Percentiles rank a stretch among this genome's conserved stretches.
phyloP scores from a whole-genome alignment of 768 basidiomycete genomes.

The Phanerochaete sordida region DNA sequence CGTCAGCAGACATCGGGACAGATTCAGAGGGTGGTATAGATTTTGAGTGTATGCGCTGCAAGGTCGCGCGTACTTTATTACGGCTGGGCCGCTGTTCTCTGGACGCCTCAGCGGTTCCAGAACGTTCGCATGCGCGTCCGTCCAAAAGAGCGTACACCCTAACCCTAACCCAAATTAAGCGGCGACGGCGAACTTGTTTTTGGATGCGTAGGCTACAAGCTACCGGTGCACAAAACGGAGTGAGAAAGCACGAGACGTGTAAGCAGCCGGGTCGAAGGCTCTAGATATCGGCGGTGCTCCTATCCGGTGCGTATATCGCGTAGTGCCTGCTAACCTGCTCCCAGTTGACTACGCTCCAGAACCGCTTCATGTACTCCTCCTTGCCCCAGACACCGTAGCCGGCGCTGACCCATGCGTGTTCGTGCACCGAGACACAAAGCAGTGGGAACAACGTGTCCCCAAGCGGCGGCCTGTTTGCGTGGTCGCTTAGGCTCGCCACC shows the following conservation, averaged over 20 bases:
- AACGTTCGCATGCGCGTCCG: slow-evolving; percentile 5
- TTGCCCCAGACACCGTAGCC: slow-evolving; percentile 91
- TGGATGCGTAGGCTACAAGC: not conserved
- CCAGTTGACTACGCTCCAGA: slow-evolving; percentile 87
- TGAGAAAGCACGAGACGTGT: too few species aligned
- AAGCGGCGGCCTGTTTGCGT: not conserved
- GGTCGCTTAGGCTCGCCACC: not conserved
- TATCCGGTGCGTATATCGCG: not conserved
- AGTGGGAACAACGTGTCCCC: slow-evolving; percentile 55
- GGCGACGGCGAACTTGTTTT: not conserved
- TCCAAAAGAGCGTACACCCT: not conserved
- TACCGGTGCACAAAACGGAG: too few species aligned
- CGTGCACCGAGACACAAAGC: slow-evolving; percentile 75
- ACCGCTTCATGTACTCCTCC: slow-evolving; percentile 78
- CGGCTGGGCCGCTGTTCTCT: not conserved
- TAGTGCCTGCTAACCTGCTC: slow-evolving; percentile 38
- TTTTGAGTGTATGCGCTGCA: not conserved
- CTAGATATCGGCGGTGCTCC: not conserved
- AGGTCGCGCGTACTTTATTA: slow-evolving; percentile 6
- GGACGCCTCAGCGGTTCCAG: slow-evolving; percentile 7
- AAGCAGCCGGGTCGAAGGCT: too few species aligned
- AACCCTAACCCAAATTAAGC: not conserved
- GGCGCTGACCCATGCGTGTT: slow-evolving; percentile 83
- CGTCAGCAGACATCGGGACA: slow-evolving; percentile 25
- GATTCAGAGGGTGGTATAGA: not conserved